phyloP scores from a whole-genome alignment of 768 basidiomycete species.

The Hemileccinum rubropunctum region DNA sequence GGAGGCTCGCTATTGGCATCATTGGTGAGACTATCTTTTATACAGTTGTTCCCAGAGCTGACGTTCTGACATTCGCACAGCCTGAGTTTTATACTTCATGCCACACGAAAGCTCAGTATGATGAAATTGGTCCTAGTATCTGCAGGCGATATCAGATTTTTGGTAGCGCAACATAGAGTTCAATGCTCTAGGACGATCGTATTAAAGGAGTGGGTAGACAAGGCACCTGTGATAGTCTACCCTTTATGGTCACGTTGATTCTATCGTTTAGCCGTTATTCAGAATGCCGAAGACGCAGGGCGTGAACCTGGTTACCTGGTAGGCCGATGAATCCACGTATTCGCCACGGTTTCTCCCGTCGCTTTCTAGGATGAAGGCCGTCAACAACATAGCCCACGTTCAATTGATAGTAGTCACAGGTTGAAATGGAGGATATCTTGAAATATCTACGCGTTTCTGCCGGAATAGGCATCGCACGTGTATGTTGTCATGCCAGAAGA shows the following conservation, averaged over 20 bases:
- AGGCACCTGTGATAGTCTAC: not conserved
- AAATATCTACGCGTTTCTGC: too few relatives aligned
- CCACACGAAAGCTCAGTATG: constrained; percentile 93
- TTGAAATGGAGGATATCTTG: too few relatives aligned
- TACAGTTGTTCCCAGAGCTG: not conserved
- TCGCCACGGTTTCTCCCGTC: not conserved
- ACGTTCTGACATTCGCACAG: constrained; percentile 36
- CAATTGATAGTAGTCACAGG: too few relatives aligned
- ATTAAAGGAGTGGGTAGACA: not conserved
- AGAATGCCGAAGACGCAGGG: constrained; percentile 7
- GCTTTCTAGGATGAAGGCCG: constrained; percentile 11
- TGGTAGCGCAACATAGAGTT: constrained; percentile 71
- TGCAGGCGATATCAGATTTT: constrained; percentile 93
- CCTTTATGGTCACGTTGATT: constrained; percentile 1
- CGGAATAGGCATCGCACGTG: not conserved
- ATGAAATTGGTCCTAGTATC: constrained; percentile 89
- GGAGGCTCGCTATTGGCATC: constrained; percentile 95
- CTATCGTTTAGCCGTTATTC: constrained; percentile 1
- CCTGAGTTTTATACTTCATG: constrained; percentile 95
- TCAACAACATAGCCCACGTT: too few relatives aligned
- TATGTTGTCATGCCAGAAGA: not conserved
- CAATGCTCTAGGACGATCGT: not conserved
- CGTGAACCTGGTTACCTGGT: not conserved
- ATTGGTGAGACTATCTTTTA: constrained; percentile 51
- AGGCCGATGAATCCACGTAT: too few relatives aligned